Base-by-base conservation (phyloP, 139 green algal species). In the Micromonas commoda region DNA sequence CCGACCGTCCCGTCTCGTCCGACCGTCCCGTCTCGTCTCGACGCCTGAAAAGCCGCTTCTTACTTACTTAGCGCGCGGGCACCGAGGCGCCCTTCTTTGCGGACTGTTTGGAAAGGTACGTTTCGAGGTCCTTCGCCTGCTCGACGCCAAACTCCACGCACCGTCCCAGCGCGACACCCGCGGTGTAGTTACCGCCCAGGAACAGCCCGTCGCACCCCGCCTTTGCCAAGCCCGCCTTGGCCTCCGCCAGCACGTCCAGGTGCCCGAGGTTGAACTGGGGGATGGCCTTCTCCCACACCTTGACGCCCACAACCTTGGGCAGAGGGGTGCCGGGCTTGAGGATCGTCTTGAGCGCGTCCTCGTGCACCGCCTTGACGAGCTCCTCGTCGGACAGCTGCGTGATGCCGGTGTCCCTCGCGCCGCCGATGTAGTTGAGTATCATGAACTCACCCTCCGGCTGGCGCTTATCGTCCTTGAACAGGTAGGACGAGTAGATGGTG, bases 211-310 rank as follows among this genome's bases (percentile, higher is more conserved):
- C 82, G 74, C 92, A 93, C 16, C 81, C 82, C 21, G 80, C 71
- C 28, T 76, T 57, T 60, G 57, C 71, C n/a, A 98, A 64, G 0
- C 84, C 90, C 1, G 73, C 35, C 71, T 88, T 82, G 0, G 86
- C 87, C 5, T 74, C 82, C 23, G 89, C 83, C 2, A 89, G 77
- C 53, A 72, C 64, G 35, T 89, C 81, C 19, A 90, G 33, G 84
- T 98, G 94, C 13, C 91, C 94, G 13, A 98, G 61, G 79, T 97
- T 97, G 87, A 99, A 99, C 82, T 99, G 95, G 0, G 95, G 95
- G 83, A 99, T 99, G 80, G 95, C 95, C 23, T 87, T 88, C 6
- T 87, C 91, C 95, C 95, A 99, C 39, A 95, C 86, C n/a, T 91
- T 86, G 39, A 97, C 82, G 33, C 92, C 95, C 26, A 98, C 85